These are phyloP conservation scores for Aspergillus sp. DNA, from an alignment of 2,329 filamentous ascomycete genomes.

Conservation along the genomic window DNA sequence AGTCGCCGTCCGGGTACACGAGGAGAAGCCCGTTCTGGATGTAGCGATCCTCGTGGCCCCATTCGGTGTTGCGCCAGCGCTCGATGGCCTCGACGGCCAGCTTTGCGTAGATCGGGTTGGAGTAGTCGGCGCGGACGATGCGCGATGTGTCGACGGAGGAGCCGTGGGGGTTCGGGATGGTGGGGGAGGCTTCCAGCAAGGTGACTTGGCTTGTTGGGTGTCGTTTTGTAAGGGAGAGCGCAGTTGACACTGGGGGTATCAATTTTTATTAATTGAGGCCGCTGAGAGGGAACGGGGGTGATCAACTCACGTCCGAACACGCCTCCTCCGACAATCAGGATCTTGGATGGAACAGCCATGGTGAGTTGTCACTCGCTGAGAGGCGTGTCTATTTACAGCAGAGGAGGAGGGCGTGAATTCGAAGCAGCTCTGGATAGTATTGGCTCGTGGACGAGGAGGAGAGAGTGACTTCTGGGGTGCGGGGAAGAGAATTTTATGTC, in stretches of 20 bases:
- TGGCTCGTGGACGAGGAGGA: not conserved
- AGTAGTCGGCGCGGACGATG: slow-evolving; percentile 73
- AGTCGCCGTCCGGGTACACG: slow-evolving; percentile 33
- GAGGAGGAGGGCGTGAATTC: too few relatives aligned
- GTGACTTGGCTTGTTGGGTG: slow-evolving; percentile 52
- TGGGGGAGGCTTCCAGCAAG: slow-evolving; percentile 54
- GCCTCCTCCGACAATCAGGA: slow-evolving; percentile 42
- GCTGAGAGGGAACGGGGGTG: not conserved
- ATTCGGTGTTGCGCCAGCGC: slow-evolving; percentile 57
- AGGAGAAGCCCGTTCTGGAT: slow-evolving; percentile 43
- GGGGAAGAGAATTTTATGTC: not conserved
- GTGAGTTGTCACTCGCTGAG: not conserved
- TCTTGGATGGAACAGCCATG: slow-evolving; percentile 34
- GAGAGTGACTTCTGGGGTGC: not conserved
- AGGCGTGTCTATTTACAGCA: too few relatives aligned
- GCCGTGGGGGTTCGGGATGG: slow-evolving; percentile 57
- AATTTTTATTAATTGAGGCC: not conserved
- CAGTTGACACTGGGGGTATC: slow-evolving; percentile 53
- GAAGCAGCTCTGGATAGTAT: too few relatives aligned
- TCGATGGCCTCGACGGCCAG: slow-evolving; percentile 70
- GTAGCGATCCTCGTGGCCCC: slow-evolving; percentile 44
- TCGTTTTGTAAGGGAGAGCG: slow-evolving; percentile 66
- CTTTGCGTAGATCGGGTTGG: slow-evolving; percentile 70
- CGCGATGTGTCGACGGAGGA: slow-evolving; percentile 60
- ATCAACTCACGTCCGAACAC: slow-evolving; percentile 42